Evolutionary conservation across 441 rosid genomes (phyloP).

Genomic region (Populus trichocarpa): DNA sequence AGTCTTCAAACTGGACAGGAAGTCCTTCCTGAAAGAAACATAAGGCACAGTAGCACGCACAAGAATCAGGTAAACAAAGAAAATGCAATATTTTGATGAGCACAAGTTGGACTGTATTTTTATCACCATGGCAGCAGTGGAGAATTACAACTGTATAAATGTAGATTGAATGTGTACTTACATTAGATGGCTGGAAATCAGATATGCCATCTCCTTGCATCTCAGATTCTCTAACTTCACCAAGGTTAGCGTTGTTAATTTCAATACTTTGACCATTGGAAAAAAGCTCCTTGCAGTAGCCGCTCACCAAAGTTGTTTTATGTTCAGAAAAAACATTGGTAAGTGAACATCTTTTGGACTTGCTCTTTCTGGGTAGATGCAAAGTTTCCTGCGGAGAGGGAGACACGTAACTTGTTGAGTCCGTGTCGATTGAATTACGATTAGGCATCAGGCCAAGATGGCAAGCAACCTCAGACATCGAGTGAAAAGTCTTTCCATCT

Average conservation of each 20-base stretch:
- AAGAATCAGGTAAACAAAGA: conserved; percentile 23
- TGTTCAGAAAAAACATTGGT: conserved; percentile 54
- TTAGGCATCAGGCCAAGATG: conserved; percentile 69
- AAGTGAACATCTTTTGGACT: conserved; percentile 41
- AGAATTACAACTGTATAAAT: conserved; percentile 6
- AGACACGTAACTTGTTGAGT: conserved; percentile 43
- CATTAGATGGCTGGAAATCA: conserved; percentile 43
- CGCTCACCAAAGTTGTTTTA: conserved; percentile 42
- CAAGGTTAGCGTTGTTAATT: conserved; percentile 31
- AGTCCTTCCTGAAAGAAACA: conserved; percentile 65
- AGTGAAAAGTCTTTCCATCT: conserved; percentile 75
- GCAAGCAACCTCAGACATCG: conserved; percentile 76
- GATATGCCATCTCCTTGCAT: conserved; percentile 36
- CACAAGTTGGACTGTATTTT: neutral
- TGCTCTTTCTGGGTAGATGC: conserved; percentile 56
- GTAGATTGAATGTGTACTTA: conserved; percentile 35
- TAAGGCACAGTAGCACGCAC: conserved; percentile 21
- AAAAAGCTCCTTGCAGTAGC: conserved; percentile 36
- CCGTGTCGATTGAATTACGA: conserved; percentile 40
- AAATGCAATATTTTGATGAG: conserved; percentile 4
- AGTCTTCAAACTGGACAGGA: conserved; percentile 92
- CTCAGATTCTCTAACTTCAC: conserved; percentile 40
- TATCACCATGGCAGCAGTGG: neutral
- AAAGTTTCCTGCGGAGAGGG: conserved; percentile 46
- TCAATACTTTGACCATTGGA: conserved; percentile 40